A percentile compares a stretch with the other conserved stretches of the same genome.
Evolutionary conservation across 176 grass and related monocot genomes (phyloP).

Genomic region (Hordeum vulgare): DNA sequence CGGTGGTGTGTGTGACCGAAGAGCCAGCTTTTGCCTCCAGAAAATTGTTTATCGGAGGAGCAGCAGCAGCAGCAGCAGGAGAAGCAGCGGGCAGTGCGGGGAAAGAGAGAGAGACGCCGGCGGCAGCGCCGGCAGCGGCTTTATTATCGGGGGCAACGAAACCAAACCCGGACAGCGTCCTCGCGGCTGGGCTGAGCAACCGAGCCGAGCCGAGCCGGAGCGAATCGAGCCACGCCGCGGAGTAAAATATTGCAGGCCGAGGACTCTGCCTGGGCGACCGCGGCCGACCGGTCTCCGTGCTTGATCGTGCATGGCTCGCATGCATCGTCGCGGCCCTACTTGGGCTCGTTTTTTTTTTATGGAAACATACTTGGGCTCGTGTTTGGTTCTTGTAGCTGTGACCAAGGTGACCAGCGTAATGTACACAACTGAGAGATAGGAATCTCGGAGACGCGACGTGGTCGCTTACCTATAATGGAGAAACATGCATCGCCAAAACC

Average conservation of each 20-base stretch:
- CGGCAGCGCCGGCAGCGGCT: slow-evolving; percentile 36
- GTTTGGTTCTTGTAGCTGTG: neutral
- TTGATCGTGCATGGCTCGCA: too few relatives aligned
- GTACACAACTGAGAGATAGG: neutral
- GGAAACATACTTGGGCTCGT: too few relatives aligned
- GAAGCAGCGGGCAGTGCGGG: neutral
- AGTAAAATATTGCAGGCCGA: too few relatives aligned
- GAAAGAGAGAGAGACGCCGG: slow-evolving; percentile 5
- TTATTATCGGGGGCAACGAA: slow-evolving; percentile 37
- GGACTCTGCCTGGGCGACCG: neutral
- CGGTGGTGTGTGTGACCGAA: neutral
- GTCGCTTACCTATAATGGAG: neutral
- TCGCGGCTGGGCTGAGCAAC: neutral
- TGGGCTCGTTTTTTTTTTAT: too few relatives aligned
- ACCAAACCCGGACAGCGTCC: neutral
- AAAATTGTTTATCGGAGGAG: neutral
- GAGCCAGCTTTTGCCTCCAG: neutral
- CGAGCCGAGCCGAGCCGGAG: neutral
- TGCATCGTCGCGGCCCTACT: too few relatives aligned
- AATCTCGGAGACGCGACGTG: neutral
- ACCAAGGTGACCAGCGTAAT: neutral
- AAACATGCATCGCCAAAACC: neutral
- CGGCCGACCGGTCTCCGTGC: neutral
- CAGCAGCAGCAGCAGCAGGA: neutral
- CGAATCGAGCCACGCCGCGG: neutral